Evolutionary conservation across 2,329 filamentous ascomycete genomes (phyloP), one percentile per base, ranked within the genome.

Genomic region (Fusarium agapanthi): DNA sequence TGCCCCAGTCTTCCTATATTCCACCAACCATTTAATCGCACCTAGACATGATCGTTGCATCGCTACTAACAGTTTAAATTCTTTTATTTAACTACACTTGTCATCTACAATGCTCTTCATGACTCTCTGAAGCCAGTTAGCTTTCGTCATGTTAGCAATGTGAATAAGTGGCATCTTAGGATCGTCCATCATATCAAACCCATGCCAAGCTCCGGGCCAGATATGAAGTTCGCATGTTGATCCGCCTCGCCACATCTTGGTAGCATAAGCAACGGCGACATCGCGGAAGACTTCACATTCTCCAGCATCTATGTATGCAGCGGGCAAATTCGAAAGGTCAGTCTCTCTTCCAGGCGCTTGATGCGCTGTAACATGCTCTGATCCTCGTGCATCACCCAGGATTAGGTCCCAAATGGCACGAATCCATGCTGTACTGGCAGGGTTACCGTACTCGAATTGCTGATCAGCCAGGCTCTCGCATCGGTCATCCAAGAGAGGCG

Each of bases 401-500:
- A 65, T 65, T 2, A 65, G 60, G 3, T 65, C 48, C 62, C 62
- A 65, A 22, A 65, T 65, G 10, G 47, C 40, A 12, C 62, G 62
- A 41, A 56, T 47, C 62, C 62, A 65, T 3, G 30, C 32, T 6
- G 62, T 65, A 5, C 22, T 28, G 28, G 61, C 47, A 16, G 60
- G 60, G 14, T 65, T 65, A 0, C 62, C 62, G 15, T 57, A 65
- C 24, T 65, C 62, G 12, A 65, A 65, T 9, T 65, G 62, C 12
- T 41, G 35, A 14, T 65, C 60, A 16, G 62, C 60, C 12, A 65
- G 3, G 16, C 62, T 65, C 22, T 65, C 41, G 9, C 60, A 65
- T 24, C 62, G 24, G 4, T 65, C 62, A 41, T 65, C 62, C 6
- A 65, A 37, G 4, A 65, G 41, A 22, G 62, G 62, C 0, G 40